Percentiles rank a stretch among this genome's conserved stretches.
These are phyloP conservation scores for Benincasa hispida DNA, from an alignment of 306 rosid species.

Conservation along the genomic window DNA sequence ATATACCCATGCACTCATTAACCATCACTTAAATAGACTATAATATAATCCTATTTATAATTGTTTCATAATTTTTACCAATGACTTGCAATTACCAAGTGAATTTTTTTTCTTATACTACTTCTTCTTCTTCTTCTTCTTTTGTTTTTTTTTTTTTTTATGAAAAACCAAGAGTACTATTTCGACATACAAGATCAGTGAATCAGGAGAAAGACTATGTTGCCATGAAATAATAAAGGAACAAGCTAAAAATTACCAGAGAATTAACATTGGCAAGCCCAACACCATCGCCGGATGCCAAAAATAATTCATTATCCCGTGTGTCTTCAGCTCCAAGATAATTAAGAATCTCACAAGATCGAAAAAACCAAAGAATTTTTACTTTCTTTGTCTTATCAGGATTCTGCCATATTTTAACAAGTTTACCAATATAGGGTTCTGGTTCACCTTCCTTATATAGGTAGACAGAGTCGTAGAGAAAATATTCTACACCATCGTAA, in stretches of 20 bases:
- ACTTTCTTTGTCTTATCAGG: constrained; percentile 45
- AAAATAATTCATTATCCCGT: constrained; percentile 44
- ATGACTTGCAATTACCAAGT: not conserved
- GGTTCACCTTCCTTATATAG: constrained; percentile 50
- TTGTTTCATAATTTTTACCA: not conserved
- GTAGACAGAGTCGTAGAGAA: constrained; percentile 56
- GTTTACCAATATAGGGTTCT: constrained; percentile 58
- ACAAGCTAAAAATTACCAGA: constrained; percentile 38
- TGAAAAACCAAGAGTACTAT: not conserved
- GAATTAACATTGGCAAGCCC: constrained; percentile 70
- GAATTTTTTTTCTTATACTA: not conserved
- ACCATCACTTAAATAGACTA: not conserved
- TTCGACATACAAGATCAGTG: not conserved
- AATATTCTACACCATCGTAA: constrained; percentile 50
- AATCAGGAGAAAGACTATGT: not conserved
- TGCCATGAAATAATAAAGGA: not conserved
- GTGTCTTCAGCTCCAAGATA: constrained; percentile 29
- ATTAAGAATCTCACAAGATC: constrained; percentile 51
- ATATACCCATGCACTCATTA: not conserved
- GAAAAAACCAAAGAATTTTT: constrained; percentile 76
- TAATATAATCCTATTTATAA: not conserved
- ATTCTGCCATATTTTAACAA: constrained; percentile 60
- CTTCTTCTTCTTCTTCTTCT: too few relatives aligned
- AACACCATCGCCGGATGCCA: constrained; percentile 69
- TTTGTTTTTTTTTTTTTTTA: too few relatives aligned